Evolutionary conservation across 1,139 yeast species (phyloP).

Genomic region (Cylindricascospora bacillispora): DNA sequence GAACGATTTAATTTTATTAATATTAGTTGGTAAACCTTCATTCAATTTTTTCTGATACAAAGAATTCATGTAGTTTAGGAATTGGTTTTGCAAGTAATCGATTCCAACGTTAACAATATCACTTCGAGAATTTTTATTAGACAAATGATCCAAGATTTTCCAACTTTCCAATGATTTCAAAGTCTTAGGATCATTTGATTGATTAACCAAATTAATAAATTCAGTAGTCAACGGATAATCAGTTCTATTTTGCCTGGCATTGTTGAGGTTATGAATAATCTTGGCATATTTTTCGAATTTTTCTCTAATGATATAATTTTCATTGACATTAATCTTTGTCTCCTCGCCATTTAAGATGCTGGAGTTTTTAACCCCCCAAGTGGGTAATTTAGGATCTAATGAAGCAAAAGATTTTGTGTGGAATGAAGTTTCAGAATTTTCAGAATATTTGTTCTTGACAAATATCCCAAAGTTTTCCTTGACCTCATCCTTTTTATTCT

Average conservation of each 20-base stretch:
- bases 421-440: slow-evolving; percentile 22
- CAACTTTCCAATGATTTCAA: slow-evolving; percentile 55
- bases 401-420: neutral
- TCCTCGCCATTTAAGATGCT: slow-evolving; percentile 25
- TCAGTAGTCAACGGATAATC: slow-evolving; percentile 25
- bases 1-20: slow-evolving; percentile 60
- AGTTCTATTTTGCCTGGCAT: slow-evolving; percentile 42
- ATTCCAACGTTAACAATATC: slow-evolving; percentile 47
- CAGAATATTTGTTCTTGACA: slow-evolving; percentile 22
- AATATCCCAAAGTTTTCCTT: slow-evolving; percentile 52
- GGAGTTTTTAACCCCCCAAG: slow-evolving; percentile 24
- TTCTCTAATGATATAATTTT: slow-evolving; percentile 32
- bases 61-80: slow-evolving; percentile 59
- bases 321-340: slow-evolving; percentile 30
- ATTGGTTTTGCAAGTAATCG: slow-evolving; percentile 59
- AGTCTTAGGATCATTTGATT: slow-evolving; percentile 39
- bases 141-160: slow-evolving; percentile 35
- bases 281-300: slow-evolving; percentile 67
- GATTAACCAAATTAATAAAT: slow-evolving; percentile 25
- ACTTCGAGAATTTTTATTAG: slow-evolving; percentile 5
- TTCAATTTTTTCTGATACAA: slow-evolving; percentile 53
- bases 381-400: slow-evolving; percentile 21
- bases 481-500: slow-evolving; percentile 57
- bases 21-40: slow-evolving; percentile 56
- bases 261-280: slow-evolving; percentile 57